These are phyloP conservation scores for Diplocarpon rosae DNA, from an alignment of 2,329 filamentous ascomycete genomes.

Conservation along the genomic window DNA sequence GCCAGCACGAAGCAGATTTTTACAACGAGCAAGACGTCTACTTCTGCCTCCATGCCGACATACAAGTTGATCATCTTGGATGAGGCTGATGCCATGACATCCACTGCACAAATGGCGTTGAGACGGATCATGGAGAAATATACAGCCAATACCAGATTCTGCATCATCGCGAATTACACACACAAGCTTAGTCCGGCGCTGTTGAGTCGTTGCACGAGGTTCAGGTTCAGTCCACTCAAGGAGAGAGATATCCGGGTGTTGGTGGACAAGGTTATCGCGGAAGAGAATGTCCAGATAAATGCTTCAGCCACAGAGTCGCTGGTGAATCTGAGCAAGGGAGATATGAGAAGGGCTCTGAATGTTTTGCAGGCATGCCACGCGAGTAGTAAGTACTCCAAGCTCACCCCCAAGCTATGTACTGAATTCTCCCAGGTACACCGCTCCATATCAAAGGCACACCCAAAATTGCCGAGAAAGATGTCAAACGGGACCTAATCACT, in stretches of 20 bases:
- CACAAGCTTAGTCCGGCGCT: slow-evolving; percentile 93
- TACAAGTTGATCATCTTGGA: slow-evolving; percentile 97
- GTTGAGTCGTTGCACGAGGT: slow-evolving; percentile 85
- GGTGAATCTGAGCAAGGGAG: slow-evolving; percentile 80
- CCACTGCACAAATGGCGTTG: slow-evolving; percentile 93
- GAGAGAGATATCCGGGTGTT: slow-evolving; percentile 73
- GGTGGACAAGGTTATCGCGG: slow-evolving; percentile 80
- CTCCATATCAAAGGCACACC: slow-evolving; percentile 49
- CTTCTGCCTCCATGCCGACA: slow-evolving; percentile 46
- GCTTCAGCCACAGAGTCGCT: slow-evolving; percentile 72
- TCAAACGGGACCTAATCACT: slow-evolving; percentile 75
- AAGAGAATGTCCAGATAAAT: slow-evolving; percentile 77
- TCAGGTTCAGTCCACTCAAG: slow-evolving; percentile 89
- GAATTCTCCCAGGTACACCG: slow-evolving; percentile 47
- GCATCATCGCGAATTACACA: slow-evolving; percentile 97
- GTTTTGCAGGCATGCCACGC: slow-evolving; percentile 95
- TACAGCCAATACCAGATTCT: slow-evolving; percentile 94
- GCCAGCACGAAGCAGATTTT: slow-evolving; percentile 98
- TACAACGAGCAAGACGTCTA: slow-evolving; percentile 44
- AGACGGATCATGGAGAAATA: slow-evolving; percentile 99
- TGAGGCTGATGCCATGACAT: slow-evolving; percentile 99
- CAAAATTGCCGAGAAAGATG: slow-evolving; percentile 49
- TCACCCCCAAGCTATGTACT: too few species aligned
- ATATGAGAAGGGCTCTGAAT: slow-evolving; percentile 91
- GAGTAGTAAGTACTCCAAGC: slow-evolving; percentile 51